phyloP scores from a whole-genome alignment of 2,329 filamentous ascomycete genomes.

The Daldinia sp. region DNA sequence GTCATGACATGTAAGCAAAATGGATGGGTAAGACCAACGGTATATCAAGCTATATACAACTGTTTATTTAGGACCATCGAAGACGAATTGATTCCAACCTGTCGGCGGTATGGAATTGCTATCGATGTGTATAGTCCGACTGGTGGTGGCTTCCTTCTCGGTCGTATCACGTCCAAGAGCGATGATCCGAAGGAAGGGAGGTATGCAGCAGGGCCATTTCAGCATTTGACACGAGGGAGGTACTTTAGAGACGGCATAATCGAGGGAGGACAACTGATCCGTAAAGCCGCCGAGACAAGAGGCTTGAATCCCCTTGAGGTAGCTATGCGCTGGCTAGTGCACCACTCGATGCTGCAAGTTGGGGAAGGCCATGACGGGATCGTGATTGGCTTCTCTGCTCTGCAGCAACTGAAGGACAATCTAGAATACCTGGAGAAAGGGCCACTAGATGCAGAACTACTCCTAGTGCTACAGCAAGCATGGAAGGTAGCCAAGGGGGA shows the following conservation, averaged over 20 bases:
- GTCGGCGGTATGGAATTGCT: conserved; percentile 79
- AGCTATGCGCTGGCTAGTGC: conserved; percentile 76
- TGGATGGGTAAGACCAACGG: conserved; percentile 82
- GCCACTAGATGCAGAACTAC: conserved; percentile 77
- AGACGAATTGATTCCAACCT: conserved; percentile 77
- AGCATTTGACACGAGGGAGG: conserved; percentile 66
- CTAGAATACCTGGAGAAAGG: conserved; percentile 71
- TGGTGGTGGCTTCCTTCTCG: conserved; percentile 81
- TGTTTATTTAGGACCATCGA: conserved; percentile 80
- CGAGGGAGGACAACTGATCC: conserved; percentile 73
- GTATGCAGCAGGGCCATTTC: conserved; percentile 61
- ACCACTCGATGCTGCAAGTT: conserved; percentile 72
- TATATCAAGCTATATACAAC: conserved; percentile 90
- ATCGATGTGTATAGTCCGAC: conserved; percentile 86
- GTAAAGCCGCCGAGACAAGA: conserved; percentile 73
- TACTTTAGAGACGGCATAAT: conserved; percentile 76
- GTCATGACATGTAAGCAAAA: conserved; percentile 80
- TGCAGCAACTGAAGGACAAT: conserved; percentile 67
- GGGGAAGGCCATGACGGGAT: conserved; percentile 66
- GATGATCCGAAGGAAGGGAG: conserved; percentile 72
- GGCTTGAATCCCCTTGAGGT: conserved; percentile 76
- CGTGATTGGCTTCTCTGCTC: conserved; percentile 68
- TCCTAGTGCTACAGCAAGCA: conserved; percentile 78
- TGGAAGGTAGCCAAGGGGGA: conserved; percentile 75
- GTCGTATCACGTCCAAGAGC: conserved; percentile 77